Conservation (phyloP, 1,284 basidiomycete species). For the Cronartium ribicola region DNA sequence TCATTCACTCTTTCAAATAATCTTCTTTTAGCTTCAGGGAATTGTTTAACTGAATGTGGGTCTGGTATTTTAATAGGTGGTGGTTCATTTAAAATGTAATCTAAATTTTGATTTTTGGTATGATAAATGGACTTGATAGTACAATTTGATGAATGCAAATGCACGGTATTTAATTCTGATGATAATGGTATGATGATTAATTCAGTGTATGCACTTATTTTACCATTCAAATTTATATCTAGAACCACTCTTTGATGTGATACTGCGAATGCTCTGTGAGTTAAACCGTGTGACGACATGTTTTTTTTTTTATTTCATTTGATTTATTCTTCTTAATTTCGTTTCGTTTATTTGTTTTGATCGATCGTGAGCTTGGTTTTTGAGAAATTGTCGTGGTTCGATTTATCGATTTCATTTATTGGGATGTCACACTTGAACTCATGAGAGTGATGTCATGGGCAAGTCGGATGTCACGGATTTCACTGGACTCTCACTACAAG, state of each 20-base stretch:
- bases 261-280: slow-evolving; percentile 46
- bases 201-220: slow-evolving; percentile 76
- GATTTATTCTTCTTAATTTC: background rate
- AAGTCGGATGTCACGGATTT: too few relatives aligned
- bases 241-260: slow-evolving; percentile 81
- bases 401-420: too few relatives aligned
- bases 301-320: too few relatives aligned
- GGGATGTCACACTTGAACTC: background rate
- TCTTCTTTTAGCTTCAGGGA: slow-evolving; percentile 40
- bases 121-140: slow-evolving; percentile 44
- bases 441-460: too few relatives aligned
- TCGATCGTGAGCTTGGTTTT: background rate
- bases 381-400: too few relatives aligned
- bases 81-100: slow-evolving; percentile 18
- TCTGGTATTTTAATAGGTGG: slow-evolving; percentile 23
- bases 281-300: slow-evolving; percentile 38
- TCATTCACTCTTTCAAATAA: slow-evolving; percentile 33
- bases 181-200: slow-evolving; percentile 74
- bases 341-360: background rate
- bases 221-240: slow-evolving; percentile 77
- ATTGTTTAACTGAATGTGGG: slow-evolving; percentile 42
- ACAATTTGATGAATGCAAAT: slow-evolving; percentile 72
- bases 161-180: slow-evolving; percentile 69
- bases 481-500: too few relatives aligned
- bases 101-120: slow-evolving; percentile 18